Percentiles rank a stretch among this genome's conserved stretches.
Conservation (phyloP, 2,329 filamentous ascomycete species). For the Penicillium sp. region DNA sequence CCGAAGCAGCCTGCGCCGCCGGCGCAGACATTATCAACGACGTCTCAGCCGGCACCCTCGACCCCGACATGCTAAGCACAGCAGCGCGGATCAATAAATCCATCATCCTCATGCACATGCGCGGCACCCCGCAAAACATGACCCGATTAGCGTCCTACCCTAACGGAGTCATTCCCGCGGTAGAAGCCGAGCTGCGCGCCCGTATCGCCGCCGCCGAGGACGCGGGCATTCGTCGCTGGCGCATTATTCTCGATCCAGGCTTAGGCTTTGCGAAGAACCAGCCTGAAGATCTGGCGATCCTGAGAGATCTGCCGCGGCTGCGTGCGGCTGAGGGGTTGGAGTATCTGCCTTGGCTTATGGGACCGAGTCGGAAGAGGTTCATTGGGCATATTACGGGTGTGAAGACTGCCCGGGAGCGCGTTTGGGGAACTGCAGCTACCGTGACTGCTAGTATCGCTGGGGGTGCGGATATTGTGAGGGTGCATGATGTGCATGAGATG, state of each 20-base stretch:
- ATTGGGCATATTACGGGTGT: constrained; percentile 78
- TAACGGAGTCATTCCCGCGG: constrained; percentile 58
- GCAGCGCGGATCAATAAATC: constrained; percentile 73
- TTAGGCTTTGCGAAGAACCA: constrained; percentile 87
- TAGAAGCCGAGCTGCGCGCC: constrained; percentile 62
- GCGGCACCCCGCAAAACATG: constrained; percentile 82
- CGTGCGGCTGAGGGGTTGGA: constrained; percentile 40
- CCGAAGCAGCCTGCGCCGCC: constrained; percentile 65
- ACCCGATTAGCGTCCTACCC: constrained; percentile 63
- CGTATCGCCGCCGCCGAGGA: constrained; percentile 70
- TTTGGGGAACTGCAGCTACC: constrained; percentile 82
- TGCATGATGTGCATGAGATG: constrained; percentile 91
- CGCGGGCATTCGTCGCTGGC: constrained; percentile 84
- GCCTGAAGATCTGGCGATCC: constrained; percentile 73
- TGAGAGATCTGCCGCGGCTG: constrained; percentile 63
- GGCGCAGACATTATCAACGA: constrained; percentile 95
- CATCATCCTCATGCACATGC: constrained; percentile 88
- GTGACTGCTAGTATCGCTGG: constrained; percentile 79
- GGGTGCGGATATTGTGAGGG: constrained; percentile 84
- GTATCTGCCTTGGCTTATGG: constrained; percentile 82
- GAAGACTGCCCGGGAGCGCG: constrained; percentile 61
- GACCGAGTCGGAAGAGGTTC: constrained; percentile 83
- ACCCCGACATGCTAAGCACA: constrained; percentile 73
- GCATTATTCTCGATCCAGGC: constrained; percentile 89
- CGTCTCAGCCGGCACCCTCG: constrained; percentile 75